Base-by-base conservation (phyloP, 768 basidiomycete genomes). In the Podaxis sp. region DNA sequence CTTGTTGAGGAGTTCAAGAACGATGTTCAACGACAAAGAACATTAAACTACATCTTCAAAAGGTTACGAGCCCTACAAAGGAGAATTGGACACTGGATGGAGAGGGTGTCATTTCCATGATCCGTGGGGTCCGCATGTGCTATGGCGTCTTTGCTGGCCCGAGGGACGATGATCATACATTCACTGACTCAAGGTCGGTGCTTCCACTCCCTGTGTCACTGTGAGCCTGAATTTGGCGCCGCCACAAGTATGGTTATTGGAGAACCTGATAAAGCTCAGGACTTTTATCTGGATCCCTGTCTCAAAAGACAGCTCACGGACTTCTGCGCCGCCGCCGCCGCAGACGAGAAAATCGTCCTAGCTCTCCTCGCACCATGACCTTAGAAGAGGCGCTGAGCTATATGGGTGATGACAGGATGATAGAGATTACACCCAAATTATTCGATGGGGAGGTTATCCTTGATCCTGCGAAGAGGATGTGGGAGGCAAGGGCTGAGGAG, bases 31-130 rank as follows among this genome's bases (percentile, higher is more conserved):
- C 80, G 80, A 11, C 76, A 83, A 68, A 80, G 82, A 53, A 80
- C 80, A 17, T 78, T 83, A 60, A 82, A 81, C 64, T 81, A 83
- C 60, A 82, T 81, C 17, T 82, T 83, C 74, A 81, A 82, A 82
- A 62, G 80, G 70, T 0, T 83, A 82, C 54, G 77, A 80, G 69
- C 8, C 30, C 30, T 33, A 33, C 30, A 33, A 33, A 33, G 30
- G 8, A 33, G 30, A 68, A 10, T 77, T 82, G 36, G 80, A 82
- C 59, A 82, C 82, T 2, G 80, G 81, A 1, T 72, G 82, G 24
- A 82, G 80, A 57, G 82, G 80, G 6, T 74, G 80, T 48, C 66
- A 80, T 83, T 41, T 80, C 80, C 6, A 82, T 82, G 80, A 68
- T 77, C 13, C 66, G 71, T 22, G 82, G 82, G 36, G 80, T 80